Evolutionary conservation across 768 basidiomycete genomes (phyloP), one percentile per base, ranked within the genome.

Genomic region (Amylocystis lapponica): DNA sequence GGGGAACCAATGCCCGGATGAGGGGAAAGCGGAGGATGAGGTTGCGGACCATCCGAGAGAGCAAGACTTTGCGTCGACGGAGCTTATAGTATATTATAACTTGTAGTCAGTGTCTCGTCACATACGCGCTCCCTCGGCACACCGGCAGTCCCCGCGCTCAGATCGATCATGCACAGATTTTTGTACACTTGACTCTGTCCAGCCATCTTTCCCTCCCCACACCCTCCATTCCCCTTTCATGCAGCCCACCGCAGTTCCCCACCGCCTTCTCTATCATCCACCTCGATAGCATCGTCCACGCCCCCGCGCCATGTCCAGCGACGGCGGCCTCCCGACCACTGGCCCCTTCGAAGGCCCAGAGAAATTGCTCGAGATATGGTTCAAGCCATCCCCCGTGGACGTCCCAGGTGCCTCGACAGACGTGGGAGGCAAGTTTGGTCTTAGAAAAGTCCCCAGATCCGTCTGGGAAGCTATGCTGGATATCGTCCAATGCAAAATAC

Each of bases 381-480:
- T 98, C 66, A 82, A 87, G 1, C 89, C 91, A 11, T 83, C 83
- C 7, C 66, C 81, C 5, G 71, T 75, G 8, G 65, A 74, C 21
- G 69, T 88, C 8, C 77, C 81, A 26, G 69, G 67, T 49, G 66
- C 70, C 31, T 62, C 59, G 13, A 49, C 52, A 32, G 52, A 62
- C 36, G 51, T 37, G 34, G 64, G 67, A 50, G 71, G 65, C 58
- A 79, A 73, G 61, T 65, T 66, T 17, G 96, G 96, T 27, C 75
- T 99, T 34, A 72, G 94, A 45, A 76, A 70, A 53, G 82, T 99
- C 26, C 72, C 79, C 52, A 72, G 82, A 46, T 64, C 71, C 23
- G 70, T 86, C 25, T 99, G 96, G 96, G 93, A 96, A 67, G 87
- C 90, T 46, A 96, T 99, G 92, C 80, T 99, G 47, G 83, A 83